phyloP scores from a whole-genome alignment of 805 yeast species.

The Huiozyma sinensis region DNA sequence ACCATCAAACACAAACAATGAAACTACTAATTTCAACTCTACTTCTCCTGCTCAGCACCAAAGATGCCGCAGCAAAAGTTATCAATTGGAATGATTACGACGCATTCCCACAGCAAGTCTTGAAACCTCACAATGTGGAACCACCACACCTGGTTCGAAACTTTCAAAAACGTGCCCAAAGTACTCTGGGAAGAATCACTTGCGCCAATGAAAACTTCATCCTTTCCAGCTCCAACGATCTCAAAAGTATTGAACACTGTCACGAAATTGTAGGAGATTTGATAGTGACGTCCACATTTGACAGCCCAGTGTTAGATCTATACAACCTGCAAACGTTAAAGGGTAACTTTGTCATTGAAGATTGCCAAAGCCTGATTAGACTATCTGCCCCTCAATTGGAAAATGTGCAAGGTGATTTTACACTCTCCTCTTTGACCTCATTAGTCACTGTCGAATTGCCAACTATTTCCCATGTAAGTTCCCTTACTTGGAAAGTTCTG shows the following conservation, averaged over 20 bases:
- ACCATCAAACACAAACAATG: too few species aligned
- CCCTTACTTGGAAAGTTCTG: slow-evolving; percentile 57
- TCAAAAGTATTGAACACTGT: slow-evolving; percentile 39
- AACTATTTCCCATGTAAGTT: slow-evolving; percentile 36
- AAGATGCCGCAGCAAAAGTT: too few species aligned
- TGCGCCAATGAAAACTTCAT: slow-evolving; percentile 18
- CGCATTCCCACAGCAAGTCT: too few species aligned
- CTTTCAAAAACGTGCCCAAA: too few species aligned
- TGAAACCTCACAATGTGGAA: too few species aligned
- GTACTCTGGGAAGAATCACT: too few species aligned
- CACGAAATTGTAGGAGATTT: slow-evolving; percentile 39
- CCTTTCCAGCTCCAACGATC: slow-evolving; percentile 30
- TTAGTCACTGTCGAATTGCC: slow-evolving; percentile 51
- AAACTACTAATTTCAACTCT: too few species aligned
- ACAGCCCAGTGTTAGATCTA: slow-evolving; percentile 42
- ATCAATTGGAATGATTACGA: too few species aligned
- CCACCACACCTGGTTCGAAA: too few species aligned
- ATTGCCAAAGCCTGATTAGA: slow-evolving; percentile 45
- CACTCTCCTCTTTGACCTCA: slow-evolving; percentile 50
- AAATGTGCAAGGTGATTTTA: slow-evolving; percentile 40
- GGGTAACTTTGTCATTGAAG: slow-evolving; percentile 46
- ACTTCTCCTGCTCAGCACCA: too few species aligned
- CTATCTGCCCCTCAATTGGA: slow-evolving; percentile 44
- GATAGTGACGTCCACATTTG: slow-evolving; percentile 36
- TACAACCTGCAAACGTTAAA: slow-evolving; percentile 32